Evolutionary conservation across 768 basidiomycete genomes (phyloP).

Genomic region (Podaxis sp.): DNA sequence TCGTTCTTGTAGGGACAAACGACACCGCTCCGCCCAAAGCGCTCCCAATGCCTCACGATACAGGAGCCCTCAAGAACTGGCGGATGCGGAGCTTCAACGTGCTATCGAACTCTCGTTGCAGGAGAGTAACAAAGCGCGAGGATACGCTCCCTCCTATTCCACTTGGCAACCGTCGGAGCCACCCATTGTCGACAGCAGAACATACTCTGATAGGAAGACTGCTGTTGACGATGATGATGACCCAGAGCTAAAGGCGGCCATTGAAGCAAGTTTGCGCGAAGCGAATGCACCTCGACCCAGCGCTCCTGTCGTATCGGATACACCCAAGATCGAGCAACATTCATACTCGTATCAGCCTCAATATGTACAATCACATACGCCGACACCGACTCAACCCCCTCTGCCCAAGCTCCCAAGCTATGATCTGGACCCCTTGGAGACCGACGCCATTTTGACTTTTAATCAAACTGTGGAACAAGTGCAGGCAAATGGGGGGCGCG

Average conservation of each 20-base stretch:
- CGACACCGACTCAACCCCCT: conserved; percentile 38
- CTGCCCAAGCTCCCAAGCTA: conserved; percentile 66
- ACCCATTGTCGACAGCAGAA: conserved; percentile 61
- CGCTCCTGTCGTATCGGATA: conserved; percentile 65
- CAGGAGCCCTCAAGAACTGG: conserved; percentile 56
- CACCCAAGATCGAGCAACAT: conserved; percentile 45
- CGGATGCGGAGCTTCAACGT: conserved; percentile 88
- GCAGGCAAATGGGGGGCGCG: conserved; percentile 72
- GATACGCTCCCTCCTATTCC: conserved; percentile 71
- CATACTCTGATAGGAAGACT: conserved; percentile 36
- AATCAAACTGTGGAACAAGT: conserved; percentile 88
- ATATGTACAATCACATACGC: conserved; percentile 47
- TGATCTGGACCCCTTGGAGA: conserved; percentile 80
- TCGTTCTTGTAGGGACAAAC: conserved; percentile 35
- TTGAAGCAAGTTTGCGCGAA: conserved; percentile 93
- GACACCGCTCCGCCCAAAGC: conserved; percentile 55
- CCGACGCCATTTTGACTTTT: conserved; percentile 87
- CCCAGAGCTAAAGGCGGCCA: conserved; percentile 88
- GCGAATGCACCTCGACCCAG: conserved; percentile 75
- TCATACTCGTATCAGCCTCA: conserved; percentile 35
- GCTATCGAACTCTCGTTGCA: conserved; percentile 91
- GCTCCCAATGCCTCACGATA: conserved; percentile 50
- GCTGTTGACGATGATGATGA: conserved; percentile 73
- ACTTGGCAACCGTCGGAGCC: conserved; percentile 68
- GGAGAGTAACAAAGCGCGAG: conserved; percentile 64